Evolutionary conservation across 108 stramenopile genomes (phyloP), one percentile per base, ranked within the genome.

Genomic region (Conticribra weissflogii): DNA sequence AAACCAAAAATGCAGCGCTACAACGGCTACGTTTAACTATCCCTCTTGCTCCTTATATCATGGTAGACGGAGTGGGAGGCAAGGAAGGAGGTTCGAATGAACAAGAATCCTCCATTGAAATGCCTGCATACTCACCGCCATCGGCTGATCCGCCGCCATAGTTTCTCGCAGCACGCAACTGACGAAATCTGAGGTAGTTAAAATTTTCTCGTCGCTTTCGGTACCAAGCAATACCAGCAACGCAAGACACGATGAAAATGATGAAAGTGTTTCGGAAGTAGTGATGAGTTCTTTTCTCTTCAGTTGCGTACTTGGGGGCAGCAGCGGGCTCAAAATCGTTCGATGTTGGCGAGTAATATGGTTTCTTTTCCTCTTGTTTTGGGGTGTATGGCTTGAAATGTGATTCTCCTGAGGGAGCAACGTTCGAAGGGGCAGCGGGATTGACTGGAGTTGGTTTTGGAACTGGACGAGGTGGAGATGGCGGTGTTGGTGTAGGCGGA

Each of bases 51-150:
- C 48, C 23, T 58, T 48, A 75, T 67, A 67, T 66, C 59, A 75
- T 67, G 23, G 58, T 81, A 28, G 81, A 68, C 7, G 93, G 90
- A 21, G 88, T 80, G 0, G 93, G 93, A 55, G 93, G 93, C 36
- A 94, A 78, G 0, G 87, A 59, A 12, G 93, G 86, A 3, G 93
- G 93, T 59, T 92, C 88, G 68, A 94, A 94, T 8, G 85, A 78
- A 36, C 85, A 86, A 9, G 86, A 85, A 36, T 81, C 76, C 31
- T 83, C 81, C 85, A 92, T 68, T 19, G 84, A 70, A 30, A 82
- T 53, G 3, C 82, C 80, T 44, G 57, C 36, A 69, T 88, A 94
- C 56, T 89, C 86, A 60, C 78, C 90, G 29, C 73, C 75, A 34
- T 77, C 83, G 25, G 51, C 69, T 47, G 72, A 61, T 21, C 68